phyloP scores from a whole-genome alignment of 2,329 filamentous ascomycete species.

The Neofusicoccum umdonicola region DNA sequence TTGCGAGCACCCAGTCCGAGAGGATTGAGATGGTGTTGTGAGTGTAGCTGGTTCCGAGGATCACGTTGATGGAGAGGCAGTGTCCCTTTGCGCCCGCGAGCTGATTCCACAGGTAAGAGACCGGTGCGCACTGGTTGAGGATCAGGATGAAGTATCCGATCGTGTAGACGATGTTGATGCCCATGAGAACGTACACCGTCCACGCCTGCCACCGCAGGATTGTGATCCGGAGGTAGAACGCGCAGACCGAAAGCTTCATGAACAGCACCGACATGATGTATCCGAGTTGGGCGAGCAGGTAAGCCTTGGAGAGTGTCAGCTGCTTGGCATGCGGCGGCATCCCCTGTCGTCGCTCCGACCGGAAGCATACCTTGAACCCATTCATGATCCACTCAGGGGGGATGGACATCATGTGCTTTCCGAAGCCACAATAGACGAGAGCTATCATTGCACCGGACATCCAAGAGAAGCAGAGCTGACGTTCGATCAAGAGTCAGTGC shows the following conservation, averaged over 20 bases:
- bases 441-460: not conserved
- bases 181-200: not conserved
- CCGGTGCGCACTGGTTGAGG: slow-evolving; percentile 2
- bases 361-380: not conserved
- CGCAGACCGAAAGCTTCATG: not conserved
- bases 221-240: slow-evolving; percentile 2
- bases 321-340: not conserved
- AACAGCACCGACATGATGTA: slow-evolving; percentile 4
- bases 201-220: not conserved
- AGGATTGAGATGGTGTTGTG: slow-evolving; percentile 8
- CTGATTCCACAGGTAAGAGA: not conserved
- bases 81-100: not conserved
- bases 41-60: slow-evolving; percentile 4
- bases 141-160: slow-evolving; percentile 6
- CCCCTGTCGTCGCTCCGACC: no score
- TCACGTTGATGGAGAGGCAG: not conserved
- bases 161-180: not conserved
- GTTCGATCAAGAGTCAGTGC: not conserved
- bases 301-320: not conserved
- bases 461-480: not conserved
- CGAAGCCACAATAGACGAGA: not conserved
- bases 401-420: slow-evolving; percentile 1
- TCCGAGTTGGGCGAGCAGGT: slow-evolving; percentile 2
- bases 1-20: slow-evolving; percentile 4
- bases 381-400: not conserved